Conservation (phyloP, 257 asterid species). For the Nicotiana obtusifolia region DNA sequence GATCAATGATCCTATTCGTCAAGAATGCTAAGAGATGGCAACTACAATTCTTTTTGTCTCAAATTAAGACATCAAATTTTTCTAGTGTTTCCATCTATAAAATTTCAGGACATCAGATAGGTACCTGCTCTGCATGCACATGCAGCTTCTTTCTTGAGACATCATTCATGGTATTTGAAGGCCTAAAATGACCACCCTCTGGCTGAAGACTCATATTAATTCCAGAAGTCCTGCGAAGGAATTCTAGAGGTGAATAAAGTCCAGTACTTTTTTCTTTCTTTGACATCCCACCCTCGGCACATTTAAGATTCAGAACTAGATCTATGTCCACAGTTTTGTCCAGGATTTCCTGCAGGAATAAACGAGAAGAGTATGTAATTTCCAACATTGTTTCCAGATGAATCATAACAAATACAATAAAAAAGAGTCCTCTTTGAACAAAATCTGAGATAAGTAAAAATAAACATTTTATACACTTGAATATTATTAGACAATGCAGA, state of each 20-base stretch:
- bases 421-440: background rate
- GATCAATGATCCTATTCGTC: background rate
- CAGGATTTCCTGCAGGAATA: constrained; percentile 58
- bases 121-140: constrained; percentile 63
- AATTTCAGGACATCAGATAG: background rate
- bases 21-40: background rate
- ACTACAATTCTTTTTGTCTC: background rate
- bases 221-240: constrained; percentile 39
- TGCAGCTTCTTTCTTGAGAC: constrained; percentile 53
- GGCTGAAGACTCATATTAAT: constrained; percentile 33
- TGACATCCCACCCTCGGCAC: constrained; percentile 34
- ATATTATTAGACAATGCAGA: background rate
- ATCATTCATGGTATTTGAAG: constrained; percentile 30
- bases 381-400: background rate
- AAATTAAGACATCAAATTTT: background rate
- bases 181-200: constrained; percentile 24
- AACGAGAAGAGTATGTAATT: background rate
- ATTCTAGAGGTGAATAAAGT: constrained; percentile 34
- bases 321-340: constrained; percentile 77
- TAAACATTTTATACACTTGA: too few relatives aligned
- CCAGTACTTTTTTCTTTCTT: constrained; percentile 32
- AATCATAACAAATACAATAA: background rate
- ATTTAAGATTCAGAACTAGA: constrained; percentile 75
- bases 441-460: background rate
- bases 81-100: background rate